These are phyloP conservation scores for Fusarium nisikadoi DNA, from an alignment of 2,329 filamentous ascomycete species.

Conservation along the genomic window DNA sequence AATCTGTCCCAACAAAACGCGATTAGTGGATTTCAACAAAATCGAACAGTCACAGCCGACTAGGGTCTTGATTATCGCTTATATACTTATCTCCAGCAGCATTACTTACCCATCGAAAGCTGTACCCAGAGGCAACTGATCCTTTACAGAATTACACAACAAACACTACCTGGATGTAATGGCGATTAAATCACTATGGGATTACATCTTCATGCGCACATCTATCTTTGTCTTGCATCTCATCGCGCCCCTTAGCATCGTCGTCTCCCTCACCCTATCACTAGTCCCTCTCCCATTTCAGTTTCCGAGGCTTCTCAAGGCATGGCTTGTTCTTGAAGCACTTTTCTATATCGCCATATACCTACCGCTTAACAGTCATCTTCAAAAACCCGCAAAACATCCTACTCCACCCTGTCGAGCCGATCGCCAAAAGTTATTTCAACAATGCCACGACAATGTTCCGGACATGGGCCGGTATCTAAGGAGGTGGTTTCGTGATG, in stretches of 20 bases:
- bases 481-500: slow-evolving; percentile 67
- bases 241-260: slow-evolving; percentile 60
- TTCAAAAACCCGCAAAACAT: slow-evolving; percentile 63
- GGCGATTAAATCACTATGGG: slow-evolving; percentile 27
- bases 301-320: slow-evolving; percentile 51
- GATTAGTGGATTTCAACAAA: slow-evolving; percentile 8
- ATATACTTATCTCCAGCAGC: background rate
- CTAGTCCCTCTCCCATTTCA: slow-evolving; percentile 42
- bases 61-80: background rate
- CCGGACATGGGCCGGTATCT: slow-evolving; percentile 64
- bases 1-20: slow-evolving; percentile 6
- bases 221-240: slow-evolving; percentile 60
- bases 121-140: background rate
- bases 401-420: slow-evolving; percentile 56
- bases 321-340: slow-evolving; percentile 61
- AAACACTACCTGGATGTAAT: background rate
- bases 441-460: slow-evolving; percentile 61
- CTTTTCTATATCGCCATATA: slow-evolving; percentile 65
- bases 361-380: slow-evolving; percentile 60
- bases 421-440: slow-evolving; percentile 61
- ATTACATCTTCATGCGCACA: slow-evolving; percentile 54
- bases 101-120: background rate
- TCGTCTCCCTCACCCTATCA: slow-evolving; percentile 53
- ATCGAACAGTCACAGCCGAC: background rate
- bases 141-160: background rate